Evolutionary conservation across 176 grass and related monocot genomes (phyloP), one percentile per base, ranked within the genome.

Genomic region (Avena eriantha): DNA sequence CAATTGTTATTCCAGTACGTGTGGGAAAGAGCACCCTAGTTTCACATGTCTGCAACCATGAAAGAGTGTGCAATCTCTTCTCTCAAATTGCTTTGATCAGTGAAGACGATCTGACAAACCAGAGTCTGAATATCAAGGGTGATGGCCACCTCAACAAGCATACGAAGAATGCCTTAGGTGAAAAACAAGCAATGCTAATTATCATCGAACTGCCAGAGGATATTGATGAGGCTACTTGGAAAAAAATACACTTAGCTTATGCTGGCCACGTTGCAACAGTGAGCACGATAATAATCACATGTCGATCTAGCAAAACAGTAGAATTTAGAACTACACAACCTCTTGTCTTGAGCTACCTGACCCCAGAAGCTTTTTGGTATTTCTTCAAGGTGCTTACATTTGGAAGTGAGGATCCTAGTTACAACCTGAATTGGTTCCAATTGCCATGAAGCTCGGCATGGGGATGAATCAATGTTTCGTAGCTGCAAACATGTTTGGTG

Each of bases 1-100:
- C 59, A 12, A 81, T 81, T 50, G 45, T 51, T 50, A 60, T 43
- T 34, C 79, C 79, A 67, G 0, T 0, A 34, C 29, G 1, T 50
- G 79, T 67, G 13, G 60, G 79, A 21, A 80, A 66, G 23, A 66
- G 78, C 35, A 80, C 58, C n/a, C 14, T 80, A 12, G 78, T 80
- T 18, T 60, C 43, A 7, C 78, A 81, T 81, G 63, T 82, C 26
- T 69, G 29, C 11, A 15, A 8, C 19, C 26, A 68, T 8, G 46
- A 19, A 68, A 53, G 63, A 69, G 80, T 82, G 63, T 26, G 6
- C 63, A 53, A 15, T 19, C 11, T 53, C 5, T 54, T 69, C 3
- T 69, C 80, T 53, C 45, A 12, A 35, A 68, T 68, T 68, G 4
- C 22, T 10, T 11, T n/a, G 19, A 0, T 68, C 17, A 7, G 26